Evolutionary conservation across 148 eudicot species (phyloP).

Genomic region (Vaccinium darrowii): DNA sequence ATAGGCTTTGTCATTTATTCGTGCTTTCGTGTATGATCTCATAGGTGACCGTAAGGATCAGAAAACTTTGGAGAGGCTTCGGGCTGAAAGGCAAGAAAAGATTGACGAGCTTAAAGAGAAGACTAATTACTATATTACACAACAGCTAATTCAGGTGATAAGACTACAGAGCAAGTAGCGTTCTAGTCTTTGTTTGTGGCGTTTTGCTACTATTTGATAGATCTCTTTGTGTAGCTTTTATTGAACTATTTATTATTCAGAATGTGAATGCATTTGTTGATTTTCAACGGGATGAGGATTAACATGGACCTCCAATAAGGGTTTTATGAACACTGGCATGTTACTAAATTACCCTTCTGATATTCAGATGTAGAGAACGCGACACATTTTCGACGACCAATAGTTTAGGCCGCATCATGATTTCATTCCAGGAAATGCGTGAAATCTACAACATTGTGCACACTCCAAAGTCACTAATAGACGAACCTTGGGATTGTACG

Average conservation of each 20-base stretch:
- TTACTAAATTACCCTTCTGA: no score
- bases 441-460: no score
- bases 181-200: background rate
- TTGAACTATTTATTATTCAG: background rate
- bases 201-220: conserved; percentile 7
- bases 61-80: conserved; percentile 76
- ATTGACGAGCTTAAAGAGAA: conserved; percentile 94
- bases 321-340: no score
- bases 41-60: conserved; percentile 82
- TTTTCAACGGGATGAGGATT: background rate
- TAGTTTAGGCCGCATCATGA: no score
- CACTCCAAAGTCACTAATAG: no score
- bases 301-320: no score
- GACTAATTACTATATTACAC: conserved; percentile 83
- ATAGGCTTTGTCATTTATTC: background rate
- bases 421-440: no score
- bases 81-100: conserved; percentile 66
- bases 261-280: background rate
- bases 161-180: background rate
- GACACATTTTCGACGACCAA: no score
- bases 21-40: conserved; percentile 18
- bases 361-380: no score
- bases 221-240: background rate
- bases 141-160: conserved; percentile 92
- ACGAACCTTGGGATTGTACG: no score